These are phyloP conservation scores for Penicillium sp. DNA, from an alignment of 2,329 filamentous ascomycete genomes.

Conservation along the genomic window DNA sequence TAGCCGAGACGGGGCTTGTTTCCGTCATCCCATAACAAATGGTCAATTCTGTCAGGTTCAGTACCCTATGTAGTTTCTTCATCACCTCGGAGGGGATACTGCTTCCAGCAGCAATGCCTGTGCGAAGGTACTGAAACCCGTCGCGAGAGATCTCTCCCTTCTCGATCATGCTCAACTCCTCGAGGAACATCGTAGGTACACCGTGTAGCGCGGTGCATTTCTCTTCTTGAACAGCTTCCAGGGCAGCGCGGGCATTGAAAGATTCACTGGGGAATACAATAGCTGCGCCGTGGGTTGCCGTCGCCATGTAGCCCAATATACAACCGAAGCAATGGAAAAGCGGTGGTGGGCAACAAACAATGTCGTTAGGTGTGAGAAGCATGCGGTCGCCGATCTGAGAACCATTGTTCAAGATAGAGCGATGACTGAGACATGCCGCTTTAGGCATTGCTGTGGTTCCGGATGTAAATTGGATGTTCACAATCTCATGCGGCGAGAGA, in stretches of 20 bases:
- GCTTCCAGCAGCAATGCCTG: constrained; percentile 88
- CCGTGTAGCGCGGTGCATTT: constrained; percentile 73
- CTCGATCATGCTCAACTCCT: constrained; percentile 75
- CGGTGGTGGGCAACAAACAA: constrained; percentile 63
- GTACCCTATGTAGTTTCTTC: constrained; percentile 61
- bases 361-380: constrained; percentile 70
- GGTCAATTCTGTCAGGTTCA: constrained; percentile 79
- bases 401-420: constrained; percentile 89
- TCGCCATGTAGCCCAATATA: constrained; percentile 94
- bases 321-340: constrained; percentile 76
- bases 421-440: constrained; percentile 83
- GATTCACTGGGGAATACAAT: constrained; percentile 85
- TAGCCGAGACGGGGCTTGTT: constrained; percentile 67
- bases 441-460: constrained; percentile 92
- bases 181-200: constrained; percentile 92
- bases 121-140: constrained; percentile 67
- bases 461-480: constrained; percentile 96
- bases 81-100: constrained; percentile 78
- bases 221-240: constrained; percentile 64
- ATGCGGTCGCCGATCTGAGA: constrained; percentile 79
- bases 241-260: constrained; percentile 74
- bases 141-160: constrained; percentile 46
- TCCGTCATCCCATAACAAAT: constrained; percentile 99
- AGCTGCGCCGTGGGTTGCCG: constrained; percentile 73
- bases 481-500: constrained; percentile 64